phyloP scores from a whole-genome alignment of 2,329 filamentous ascomycete genomes.

The Beauveria pseudobassiana region DNA sequence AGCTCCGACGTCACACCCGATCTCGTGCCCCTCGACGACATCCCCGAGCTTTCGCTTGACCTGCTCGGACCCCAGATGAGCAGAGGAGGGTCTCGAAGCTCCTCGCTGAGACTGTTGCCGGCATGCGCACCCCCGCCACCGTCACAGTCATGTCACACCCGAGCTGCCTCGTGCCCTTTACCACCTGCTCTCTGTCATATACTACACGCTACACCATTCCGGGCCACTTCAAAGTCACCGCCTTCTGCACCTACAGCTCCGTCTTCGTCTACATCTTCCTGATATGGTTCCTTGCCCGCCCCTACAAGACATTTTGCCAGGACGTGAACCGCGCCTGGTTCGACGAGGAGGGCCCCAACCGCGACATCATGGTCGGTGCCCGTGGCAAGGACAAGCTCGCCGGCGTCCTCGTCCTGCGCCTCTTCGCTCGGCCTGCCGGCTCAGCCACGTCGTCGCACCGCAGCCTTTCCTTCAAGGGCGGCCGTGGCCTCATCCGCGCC shows the following conservation, averaged over 20 bases:
- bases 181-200: constrained; percentile 35
- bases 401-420: constrained; percentile 62
- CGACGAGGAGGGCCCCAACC: constrained; percentile 19
- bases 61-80: constrained; percentile 48
- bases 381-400: constrained; percentile 63
- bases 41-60: constrained; percentile 59
- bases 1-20: constrained; percentile 27
- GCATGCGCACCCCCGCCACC: constrained; percentile 67
- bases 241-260: constrained; percentile 10
- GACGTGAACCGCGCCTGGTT: constrained; percentile 12
- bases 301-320: constrained; percentile 22
- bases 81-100: constrained; percentile 64
- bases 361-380: constrained; percentile 56
- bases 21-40: constrained; percentile 34
- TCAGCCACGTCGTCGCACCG: constrained; percentile 26
- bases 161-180: constrained; percentile 41
- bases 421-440: constrained; percentile 17
- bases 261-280: constrained; percentile 5
- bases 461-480: constrained; percentile 37
- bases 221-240: constrained; percentile 9
- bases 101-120: constrained; percentile 72
- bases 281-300: constrained; percentile 25
- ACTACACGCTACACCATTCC: constrained; percentile 18
- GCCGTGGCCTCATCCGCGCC: constrained; percentile 65
- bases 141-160: constrained; percentile 58